These are phyloP conservation scores for Magnolia changhungtana DNA, from an alignment of 164 flowering plant species.

Conservation along the genomic window DNA sequence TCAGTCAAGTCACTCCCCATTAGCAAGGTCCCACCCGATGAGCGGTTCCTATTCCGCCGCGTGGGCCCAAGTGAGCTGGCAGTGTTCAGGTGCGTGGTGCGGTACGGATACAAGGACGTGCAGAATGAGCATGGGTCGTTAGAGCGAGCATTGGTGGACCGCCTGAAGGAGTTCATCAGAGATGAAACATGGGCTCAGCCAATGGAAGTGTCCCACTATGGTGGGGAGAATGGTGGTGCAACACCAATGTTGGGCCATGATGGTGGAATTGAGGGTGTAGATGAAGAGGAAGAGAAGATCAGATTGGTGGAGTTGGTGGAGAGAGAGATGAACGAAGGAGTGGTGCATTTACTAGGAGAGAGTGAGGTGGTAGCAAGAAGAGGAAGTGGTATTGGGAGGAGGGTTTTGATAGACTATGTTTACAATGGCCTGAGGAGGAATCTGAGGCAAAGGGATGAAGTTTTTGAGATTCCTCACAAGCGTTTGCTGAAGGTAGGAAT, in stretches of 20 bases:
- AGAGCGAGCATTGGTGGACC: constrained; percentile 46
- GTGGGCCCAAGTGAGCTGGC: constrained; percentile 45
- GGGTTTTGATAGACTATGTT: constrained; percentile 51
- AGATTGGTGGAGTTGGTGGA: constrained; percentile 34
- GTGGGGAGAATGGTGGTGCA: background rate
- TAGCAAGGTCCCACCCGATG: constrained; percentile 58
- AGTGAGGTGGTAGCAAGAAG: constrained; percentile 56
- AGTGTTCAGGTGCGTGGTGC: constrained; percentile 61
- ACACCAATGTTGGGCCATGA: constrained; percentile 14
- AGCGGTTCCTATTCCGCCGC: constrained; percentile 61
- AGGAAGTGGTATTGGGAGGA: constrained; percentile 47
- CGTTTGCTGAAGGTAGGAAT: constrained; percentile 70
- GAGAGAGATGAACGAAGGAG: constrained; percentile 35
- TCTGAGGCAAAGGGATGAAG: constrained; percentile 47
- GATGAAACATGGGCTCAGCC: constrained; percentile 30
- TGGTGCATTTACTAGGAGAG: constrained; percentile 65
- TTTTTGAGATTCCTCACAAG: constrained; percentile 57
- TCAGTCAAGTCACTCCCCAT: constrained; percentile 75
- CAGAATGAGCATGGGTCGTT: constrained; percentile 48
- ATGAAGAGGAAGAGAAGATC: background rate
- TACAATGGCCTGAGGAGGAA: constrained; percentile 57
- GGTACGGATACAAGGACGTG: constrained; percentile 76
- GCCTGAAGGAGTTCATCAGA: constrained; percentile 47
- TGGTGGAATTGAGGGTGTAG: background rate
- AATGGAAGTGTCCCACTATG: constrained; percentile 24